Evolutionary conservation across 2,329 filamentous ascomycete genomes (phyloP).

Genomic region (Fusarium neocosmosporiellum): DNA sequence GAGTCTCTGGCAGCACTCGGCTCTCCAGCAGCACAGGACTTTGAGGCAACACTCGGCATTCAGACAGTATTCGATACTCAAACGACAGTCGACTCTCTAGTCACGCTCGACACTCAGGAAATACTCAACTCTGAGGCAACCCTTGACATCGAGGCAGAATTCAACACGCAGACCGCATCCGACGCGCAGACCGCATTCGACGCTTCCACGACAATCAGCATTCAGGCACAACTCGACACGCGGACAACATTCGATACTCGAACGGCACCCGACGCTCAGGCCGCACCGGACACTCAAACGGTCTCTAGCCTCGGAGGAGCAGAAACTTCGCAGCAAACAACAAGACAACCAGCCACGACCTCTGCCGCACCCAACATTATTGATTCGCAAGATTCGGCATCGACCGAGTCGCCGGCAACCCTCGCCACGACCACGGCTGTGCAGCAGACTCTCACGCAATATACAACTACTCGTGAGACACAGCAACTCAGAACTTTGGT

Average conservation of each 20-base stretch:
- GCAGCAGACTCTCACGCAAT: neutral
- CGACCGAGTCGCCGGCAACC: neutral
- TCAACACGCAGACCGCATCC: neutral
- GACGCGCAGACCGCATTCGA: neutral
- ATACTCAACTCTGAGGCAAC: neutral
- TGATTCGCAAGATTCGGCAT: slow-evolving; percentile 5
- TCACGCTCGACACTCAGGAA: no score
- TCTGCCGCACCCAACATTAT: neutral
- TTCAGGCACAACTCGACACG: neutral
- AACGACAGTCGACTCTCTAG: neutral
- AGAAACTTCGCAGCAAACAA: neutral
- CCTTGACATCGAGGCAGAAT: neutral
- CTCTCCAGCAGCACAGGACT: neutral
- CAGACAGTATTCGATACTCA: neutral
- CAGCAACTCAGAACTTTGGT: slow-evolving; percentile 23
- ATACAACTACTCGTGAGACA: neutral
- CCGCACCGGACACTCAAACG: neutral
- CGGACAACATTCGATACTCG: neutral
- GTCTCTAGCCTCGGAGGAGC: neutral
- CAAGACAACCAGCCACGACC: neutral
- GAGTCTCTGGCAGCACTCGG: neutral
- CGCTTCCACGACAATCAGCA: neutral
- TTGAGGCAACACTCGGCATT: neutral
- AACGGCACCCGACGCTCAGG: neutral
- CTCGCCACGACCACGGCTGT: neutral